A percentile compares a stretch with the other conserved stretches of the same genome.
phyloP scores from a whole-genome alignment of 495 filamentous ascomycete genomes.

The Lasiosphaeria miniovina region DNA sequence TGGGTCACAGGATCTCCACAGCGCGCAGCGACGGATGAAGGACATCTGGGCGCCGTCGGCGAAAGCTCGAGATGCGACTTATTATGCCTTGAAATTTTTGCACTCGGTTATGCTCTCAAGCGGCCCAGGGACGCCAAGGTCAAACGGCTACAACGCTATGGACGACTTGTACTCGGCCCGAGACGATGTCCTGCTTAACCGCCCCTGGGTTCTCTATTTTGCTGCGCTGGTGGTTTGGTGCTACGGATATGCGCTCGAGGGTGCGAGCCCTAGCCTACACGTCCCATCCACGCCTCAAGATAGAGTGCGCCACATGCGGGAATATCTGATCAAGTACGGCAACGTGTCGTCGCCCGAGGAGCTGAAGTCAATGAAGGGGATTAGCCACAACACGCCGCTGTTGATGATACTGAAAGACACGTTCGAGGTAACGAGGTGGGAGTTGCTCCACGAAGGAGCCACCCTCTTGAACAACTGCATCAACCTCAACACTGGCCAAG shows the following conservation, averaged over 20 bases:
- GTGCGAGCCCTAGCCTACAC: constrained; percentile 54
- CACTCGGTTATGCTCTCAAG: constrained; percentile 70
- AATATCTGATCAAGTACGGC: constrained; percentile 70
- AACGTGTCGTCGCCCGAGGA: constrained; percentile 78
- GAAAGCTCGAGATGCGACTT: constrained; percentile 86
- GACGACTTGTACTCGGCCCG: constrained; percentile 67
- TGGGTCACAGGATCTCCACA: constrained; percentile 72
- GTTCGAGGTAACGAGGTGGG: constrained; percentile 84
- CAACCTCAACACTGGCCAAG: constrained; percentile 42
- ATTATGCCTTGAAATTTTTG: constrained; percentile 88
- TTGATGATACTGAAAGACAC: constrained; percentile 77
- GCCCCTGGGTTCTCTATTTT: constrained; percentile 97
- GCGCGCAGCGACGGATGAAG: constrained; percentile 80
- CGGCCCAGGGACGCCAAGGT: constrained; percentile 31
- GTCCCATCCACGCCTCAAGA: constrained; percentile 57
- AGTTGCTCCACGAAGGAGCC: constrained; percentile 83
- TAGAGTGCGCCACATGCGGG: constrained; percentile 73
- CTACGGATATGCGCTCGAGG: constrained; percentile 90
- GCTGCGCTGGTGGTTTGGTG: constrained; percentile 90
- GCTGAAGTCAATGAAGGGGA: constrained; percentile 66
- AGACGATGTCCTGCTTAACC: constrained; percentile 86
- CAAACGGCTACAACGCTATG: constrained; percentile 30
- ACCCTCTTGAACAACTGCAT: constrained; percentile 79
- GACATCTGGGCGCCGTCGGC: constrained; percentile 89
- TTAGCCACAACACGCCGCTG: constrained; percentile 80